phyloP scores from a whole-genome alignment of 2,329 filamentous ascomycete genomes.

The Colletotrichum viniferum region DNA sequence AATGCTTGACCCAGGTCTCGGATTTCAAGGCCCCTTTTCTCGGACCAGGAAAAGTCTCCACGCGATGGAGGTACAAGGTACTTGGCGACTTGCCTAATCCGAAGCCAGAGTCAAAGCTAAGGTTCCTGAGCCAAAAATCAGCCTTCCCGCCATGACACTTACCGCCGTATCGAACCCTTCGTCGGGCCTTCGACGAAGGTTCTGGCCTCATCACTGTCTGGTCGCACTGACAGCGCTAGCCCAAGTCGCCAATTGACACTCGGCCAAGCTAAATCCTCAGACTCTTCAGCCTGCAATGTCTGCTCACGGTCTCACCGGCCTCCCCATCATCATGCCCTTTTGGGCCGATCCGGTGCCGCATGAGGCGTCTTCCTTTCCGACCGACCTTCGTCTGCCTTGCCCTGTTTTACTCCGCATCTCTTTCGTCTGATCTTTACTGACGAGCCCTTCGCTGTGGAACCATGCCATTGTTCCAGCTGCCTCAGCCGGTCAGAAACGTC shows the following conservation, averaged over 20 bases:
- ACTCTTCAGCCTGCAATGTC: neutral
- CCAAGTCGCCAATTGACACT: neutral
- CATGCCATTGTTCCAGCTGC: neutral
- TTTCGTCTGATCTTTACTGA: slow-evolving; percentile 9
- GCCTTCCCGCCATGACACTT: neutral
- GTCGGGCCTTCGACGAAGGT: neutral
- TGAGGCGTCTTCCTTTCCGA: neutral
- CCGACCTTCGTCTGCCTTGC: neutral
- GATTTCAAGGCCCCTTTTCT: neutral
- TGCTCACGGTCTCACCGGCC: neutral
- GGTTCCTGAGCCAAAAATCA: neutral
- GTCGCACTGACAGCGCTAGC: neutral
- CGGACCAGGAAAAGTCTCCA: neutral
- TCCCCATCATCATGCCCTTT: neutral
- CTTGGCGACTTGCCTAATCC: neutral
- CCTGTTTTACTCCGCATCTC: slow-evolving; percentile 2
- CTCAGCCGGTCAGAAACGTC: neutral
- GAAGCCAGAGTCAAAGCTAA: neutral
- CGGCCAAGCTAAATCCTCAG: neutral
- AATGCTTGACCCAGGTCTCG: neutral
- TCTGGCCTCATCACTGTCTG: neutral
- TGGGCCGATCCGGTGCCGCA: neutral
- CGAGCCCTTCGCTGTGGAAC: neutral
- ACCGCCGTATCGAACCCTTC: neutral
- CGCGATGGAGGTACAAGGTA: neutral